These are phyloP conservation scores for Exserohilum rostratum DNA, from an alignment of 2,329 filamentous ascomycete species.

Conservation along the genomic window DNA sequence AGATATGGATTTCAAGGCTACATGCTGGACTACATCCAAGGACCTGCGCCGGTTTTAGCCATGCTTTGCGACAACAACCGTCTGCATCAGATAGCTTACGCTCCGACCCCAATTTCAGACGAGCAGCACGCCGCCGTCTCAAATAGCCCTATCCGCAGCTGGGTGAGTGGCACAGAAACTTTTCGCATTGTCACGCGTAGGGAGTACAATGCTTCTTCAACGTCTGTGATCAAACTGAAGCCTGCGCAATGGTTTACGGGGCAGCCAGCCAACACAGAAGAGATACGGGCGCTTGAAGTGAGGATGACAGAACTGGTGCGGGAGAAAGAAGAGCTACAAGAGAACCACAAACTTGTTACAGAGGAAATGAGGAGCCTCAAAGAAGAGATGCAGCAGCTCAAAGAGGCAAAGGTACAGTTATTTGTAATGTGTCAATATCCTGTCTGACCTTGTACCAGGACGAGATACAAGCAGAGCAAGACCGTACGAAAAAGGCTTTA, in stretches of 20 bases:
- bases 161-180: conserved; percentile 68
- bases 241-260: conserved; percentile 75
- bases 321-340: conserved; percentile 46
- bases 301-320: conserved; percentile 53
- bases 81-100: conserved; percentile 72
- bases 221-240: conserved; percentile 66
- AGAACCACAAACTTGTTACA: conserved; percentile 38
- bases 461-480: conserved; percentile 66
- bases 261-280: conserved; percentile 72
- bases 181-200: conserved; percentile 68
- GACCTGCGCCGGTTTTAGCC: conserved; percentile 81
- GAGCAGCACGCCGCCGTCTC: conserved; percentile 72
- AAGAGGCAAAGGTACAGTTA: conserved; percentile 14
- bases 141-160: conserved; percentile 65
- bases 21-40: conserved; percentile 77
- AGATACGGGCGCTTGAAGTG: conserved; percentile 65
- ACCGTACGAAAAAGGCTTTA: conserved; percentile 67
- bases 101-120: conserved; percentile 66
- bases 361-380: conserved; percentile 30
- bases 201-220: conserved; percentile 83
- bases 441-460: conserved; percentile 3
- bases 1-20: conserved; percentile 76
- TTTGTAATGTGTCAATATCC: no score
- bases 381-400: conserved; percentile 22
- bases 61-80: conserved; percentile 81